Evolutionary conservation across 441 rosid genomes (phyloP).

Genomic region (Francoa sonchifolia): DNA sequence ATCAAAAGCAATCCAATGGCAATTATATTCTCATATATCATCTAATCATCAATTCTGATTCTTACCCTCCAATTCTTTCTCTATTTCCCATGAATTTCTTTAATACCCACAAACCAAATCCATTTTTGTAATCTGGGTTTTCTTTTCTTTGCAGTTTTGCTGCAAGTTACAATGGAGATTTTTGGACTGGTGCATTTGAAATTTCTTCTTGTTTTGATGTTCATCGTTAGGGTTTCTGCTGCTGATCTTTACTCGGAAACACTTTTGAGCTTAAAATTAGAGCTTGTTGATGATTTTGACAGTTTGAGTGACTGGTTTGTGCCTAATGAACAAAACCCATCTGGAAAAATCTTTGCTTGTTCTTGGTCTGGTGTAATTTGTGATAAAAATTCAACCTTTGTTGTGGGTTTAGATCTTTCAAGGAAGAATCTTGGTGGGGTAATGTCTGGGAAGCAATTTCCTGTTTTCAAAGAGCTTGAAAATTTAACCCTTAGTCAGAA

Average conservation of each 20-base stretch:
- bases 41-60: constrained; percentile 16
- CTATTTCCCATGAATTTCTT: constrained; percentile 57
- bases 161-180: constrained; percentile 48
- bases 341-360: constrained; percentile 40
- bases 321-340: constrained; percentile 21
- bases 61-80: constrained; percentile 37
- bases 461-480: constrained; percentile 45
- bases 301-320: constrained; percentile 53
- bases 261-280: constrained; percentile 58
- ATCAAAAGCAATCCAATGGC: constrained; percentile 22
- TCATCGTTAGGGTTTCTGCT: constrained; percentile 15
- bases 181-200: constrained; percentile 18
- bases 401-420: constrained; percentile 51
- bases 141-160: constrained; percentile 10
- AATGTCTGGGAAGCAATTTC: constrained; percentile 33
- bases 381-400: constrained; percentile 35
- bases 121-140: not conserved
- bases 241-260: constrained; percentile 55
- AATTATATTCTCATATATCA: constrained; percentile 18
- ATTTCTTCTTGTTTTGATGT: constrained; percentile 17
- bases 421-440: constrained; percentile 49
- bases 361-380: constrained; percentile 86
- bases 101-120: constrained; percentile 7
- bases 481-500: constrained; percentile 72
- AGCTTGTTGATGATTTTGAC: constrained; percentile 29